Conservation (phyloP, 2,329 filamentous ascomycete genomes). For the Magnaporthiopsis rhizophila region DNA sequence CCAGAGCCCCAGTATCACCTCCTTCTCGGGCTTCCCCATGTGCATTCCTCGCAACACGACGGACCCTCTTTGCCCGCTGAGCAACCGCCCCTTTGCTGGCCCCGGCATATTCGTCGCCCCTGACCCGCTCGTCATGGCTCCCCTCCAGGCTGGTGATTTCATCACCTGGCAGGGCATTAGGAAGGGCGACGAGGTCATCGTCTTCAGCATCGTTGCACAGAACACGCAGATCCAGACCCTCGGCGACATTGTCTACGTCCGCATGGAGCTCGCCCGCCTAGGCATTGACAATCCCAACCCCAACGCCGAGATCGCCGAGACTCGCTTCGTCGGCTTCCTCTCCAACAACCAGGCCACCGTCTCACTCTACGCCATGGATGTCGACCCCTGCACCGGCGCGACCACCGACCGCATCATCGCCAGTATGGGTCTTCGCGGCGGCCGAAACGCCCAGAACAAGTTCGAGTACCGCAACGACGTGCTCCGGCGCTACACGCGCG, state of each 20-base stretch:
- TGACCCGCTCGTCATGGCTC: constrained; percentile 27
- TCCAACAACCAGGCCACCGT: constrained; percentile 25
- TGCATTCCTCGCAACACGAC: constrained; percentile 35
- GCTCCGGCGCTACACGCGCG: constrained; percentile 24
- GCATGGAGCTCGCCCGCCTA: constrained; percentile 26
- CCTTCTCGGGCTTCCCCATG: constrained; percentile 44
- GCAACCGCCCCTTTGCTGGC: constrained; percentile 24
- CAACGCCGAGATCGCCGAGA: constrained; percentile 27
- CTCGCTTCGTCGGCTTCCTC: constrained; percentile 26
- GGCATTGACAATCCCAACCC: constrained; percentile 26
- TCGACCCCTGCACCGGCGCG: constrained; percentile 27
- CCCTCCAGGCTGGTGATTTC: constrained; percentile 28
- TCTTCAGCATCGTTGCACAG: constrained; percentile 27
- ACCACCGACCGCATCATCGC: constrained; percentile 26
- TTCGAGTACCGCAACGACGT: constrained; percentile 27
- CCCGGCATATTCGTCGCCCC: constrained; percentile 26
- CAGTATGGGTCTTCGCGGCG: constrained; percentile 22
- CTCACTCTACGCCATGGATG: constrained; percentile 27
- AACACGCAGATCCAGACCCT: constrained; percentile 28
- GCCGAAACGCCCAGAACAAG: constrained; percentile 26
- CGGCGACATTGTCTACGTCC: constrained; percentile 24
- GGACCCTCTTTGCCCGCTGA: constrained; percentile 26
- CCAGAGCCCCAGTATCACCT: constrained; percentile 36
- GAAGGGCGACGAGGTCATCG: constrained; percentile 22
- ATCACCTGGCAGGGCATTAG: constrained; percentile 26